phyloP scores from a whole-genome alignment of 805 yeast species.

The Suhomyces faveliae region DNA sequence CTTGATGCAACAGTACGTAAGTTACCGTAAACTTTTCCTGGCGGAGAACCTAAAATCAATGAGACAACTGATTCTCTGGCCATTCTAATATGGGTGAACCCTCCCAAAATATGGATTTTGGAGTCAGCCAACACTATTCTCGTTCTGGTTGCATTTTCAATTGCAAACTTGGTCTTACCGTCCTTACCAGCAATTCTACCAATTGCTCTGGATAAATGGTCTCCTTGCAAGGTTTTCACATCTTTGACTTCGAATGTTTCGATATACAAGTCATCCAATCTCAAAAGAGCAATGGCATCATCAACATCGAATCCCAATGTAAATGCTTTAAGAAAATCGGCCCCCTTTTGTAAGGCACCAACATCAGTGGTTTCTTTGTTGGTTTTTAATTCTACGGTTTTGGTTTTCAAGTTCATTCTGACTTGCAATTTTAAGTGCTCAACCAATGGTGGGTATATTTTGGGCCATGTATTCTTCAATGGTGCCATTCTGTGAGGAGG shows the following conservation, averaged over 20 bases:
- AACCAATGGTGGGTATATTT: slow-evolving; percentile 92
- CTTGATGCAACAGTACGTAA: slow-evolving; percentile 95
- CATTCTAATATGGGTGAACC: slow-evolving; percentile 94
- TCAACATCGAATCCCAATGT: slow-evolving; percentile 95
- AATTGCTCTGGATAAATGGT: slow-evolving; percentile 96
- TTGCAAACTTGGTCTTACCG: slow-evolving; percentile 97
- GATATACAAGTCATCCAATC: slow-evolving; percentile 93
- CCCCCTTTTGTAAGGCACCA: slow-evolving; percentile 96
- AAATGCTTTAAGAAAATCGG: slow-evolving; percentile 94
- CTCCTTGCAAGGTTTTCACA: slow-evolving; percentile 92
- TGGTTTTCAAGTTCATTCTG: slow-evolving; percentile 88
- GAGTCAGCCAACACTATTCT: slow-evolving; percentile 97
- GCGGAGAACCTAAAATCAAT: slow-evolving; percentile 94
- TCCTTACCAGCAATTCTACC: slow-evolving; percentile 99
- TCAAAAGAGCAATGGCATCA: slow-evolving; percentile 90
- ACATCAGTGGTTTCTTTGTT: slow-evolving; percentile 81
- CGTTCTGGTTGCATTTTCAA: slow-evolving; percentile 97
- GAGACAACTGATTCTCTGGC: slow-evolving; percentile 98
- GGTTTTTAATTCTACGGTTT: slow-evolving; percentile 84
- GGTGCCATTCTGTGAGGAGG: slow-evolving; percentile 99
- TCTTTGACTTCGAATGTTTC: slow-evolving; percentile 97
- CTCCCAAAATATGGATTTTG: slow-evolving; percentile 94
- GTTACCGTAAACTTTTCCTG: slow-evolving; percentile 97
- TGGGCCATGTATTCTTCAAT: slow-evolving; percentile 84
- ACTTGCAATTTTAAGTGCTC: slow-evolving; percentile 94